Conservation (phyloP, 169 alveolate genomes). For the Plasmodium billcollinsi region DNA sequence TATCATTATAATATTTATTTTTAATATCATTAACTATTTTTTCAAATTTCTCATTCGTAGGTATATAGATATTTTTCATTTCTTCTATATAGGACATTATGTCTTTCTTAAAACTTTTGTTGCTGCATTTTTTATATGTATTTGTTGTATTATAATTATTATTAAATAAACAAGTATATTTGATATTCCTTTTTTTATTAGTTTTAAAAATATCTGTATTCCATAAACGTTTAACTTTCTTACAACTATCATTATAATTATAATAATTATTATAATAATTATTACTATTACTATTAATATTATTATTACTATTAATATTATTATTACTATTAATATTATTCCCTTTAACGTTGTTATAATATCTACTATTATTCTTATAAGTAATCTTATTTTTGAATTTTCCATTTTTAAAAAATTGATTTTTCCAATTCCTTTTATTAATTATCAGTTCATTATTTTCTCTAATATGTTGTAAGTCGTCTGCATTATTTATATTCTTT, state of each 20-base stretch:
- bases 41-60: neutral
- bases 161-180: neutral
- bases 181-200: neutral
- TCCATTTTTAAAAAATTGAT: too few species aligned
- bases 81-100: neutral
- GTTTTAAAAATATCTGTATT: neutral
- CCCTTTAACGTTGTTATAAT: too few species aligned
- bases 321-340: too few species aligned
- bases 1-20: neutral
- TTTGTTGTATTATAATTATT: neutral
- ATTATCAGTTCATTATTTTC: too few species aligned
- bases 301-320: too few species aligned
- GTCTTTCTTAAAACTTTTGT: neutral
- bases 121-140: neutral
- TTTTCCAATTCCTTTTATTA: too few species aligned
- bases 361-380: too few species aligned
- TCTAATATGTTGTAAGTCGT: too few species aligned
- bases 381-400: too few species aligned
- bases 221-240: neutral
- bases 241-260: neutral
- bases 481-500: too few species aligned
- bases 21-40: neutral
- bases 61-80: constrained; percentile 6
- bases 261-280: too few species aligned
- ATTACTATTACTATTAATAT: too few species aligned